Base-by-base conservation (phyloP, 257 asterid genomes). In the Knoxia roxburghii region DNA sequence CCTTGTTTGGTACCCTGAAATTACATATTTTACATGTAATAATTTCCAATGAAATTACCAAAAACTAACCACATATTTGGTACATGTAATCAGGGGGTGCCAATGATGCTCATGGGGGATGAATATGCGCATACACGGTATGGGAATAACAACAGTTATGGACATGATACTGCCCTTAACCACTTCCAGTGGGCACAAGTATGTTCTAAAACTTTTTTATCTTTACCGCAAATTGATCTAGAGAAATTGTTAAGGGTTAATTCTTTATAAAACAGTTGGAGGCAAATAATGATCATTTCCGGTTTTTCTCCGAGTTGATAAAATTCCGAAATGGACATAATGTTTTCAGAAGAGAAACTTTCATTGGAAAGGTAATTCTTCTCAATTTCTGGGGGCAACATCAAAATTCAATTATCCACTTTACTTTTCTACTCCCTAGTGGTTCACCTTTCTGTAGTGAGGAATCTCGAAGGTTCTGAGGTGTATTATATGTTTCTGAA, bases 71-170 rank as follows among this genome's bases (percentile, higher is more conserved):
- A 51, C 70, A 63, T 80, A 46, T 43, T 71, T 74, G 72, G 70
- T 69, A 8, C 43, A 61, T 68, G 66, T 74, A 75, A 50, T 60
- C 68, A 92, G 98, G 98, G 98, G 66, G 87, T 95, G 64, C 96
- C 99, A 21, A 93, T 93, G 99, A 90, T 93, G 97, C 88, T 93
- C 73, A 90, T 90, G 99, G 99, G 98, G 71, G 99, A 93, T 85
- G 99, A 93, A 74, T 93, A 93, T 73, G 99, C 83, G 20, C 99
- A 93, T 73, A 93, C 97, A 68, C 96, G 99, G 64, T 74, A 74
- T 64, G 99, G 97, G 71, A 93, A 93, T 75, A 93, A 93, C 78
- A 93, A 93, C 82, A 93, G 99, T 71, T 93, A 93, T 66, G 99
- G 99, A 67, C 97, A 90, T 77, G 99, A 93, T 73, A 90, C 74